A percentile compares a stretch with the other conserved stretches of the same genome.
phyloP scores from a whole-genome alignment of 306 rosid species.

The cucumber (Cucumis sativus) region DNA sequence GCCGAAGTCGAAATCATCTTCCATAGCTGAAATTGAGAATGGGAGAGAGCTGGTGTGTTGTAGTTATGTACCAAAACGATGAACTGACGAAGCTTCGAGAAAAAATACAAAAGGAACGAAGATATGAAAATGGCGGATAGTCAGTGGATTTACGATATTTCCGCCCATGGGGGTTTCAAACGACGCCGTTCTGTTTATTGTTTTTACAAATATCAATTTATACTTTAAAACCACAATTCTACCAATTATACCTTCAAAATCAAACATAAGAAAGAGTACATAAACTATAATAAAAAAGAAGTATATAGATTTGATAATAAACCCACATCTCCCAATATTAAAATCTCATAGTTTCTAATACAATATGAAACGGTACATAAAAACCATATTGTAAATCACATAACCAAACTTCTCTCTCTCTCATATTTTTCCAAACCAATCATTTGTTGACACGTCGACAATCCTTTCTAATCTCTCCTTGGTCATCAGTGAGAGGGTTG shows the following conservation, averaged over 20 bases:
- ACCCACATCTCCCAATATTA: no score
- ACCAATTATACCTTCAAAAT: not conserved
- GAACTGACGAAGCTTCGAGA: constrained; percentile 8
- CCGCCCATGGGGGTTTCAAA: not conserved
- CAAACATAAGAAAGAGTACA: not conserved
- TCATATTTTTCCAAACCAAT: not conserved
- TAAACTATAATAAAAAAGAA: no score
- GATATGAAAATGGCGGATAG: not conserved
- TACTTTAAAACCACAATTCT: no score
- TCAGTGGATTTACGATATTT: not conserved
- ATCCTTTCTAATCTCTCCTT: constrained; percentile 73
- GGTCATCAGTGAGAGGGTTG: constrained; percentile 35
- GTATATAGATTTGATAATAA: no score
- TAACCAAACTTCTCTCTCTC: not conserved
- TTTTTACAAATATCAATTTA: no score
- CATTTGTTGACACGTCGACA: constrained; percentile 41
- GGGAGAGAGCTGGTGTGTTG: not conserved
- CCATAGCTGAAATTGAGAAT: constrained; percentile 26
- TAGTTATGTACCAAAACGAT: not conserved
- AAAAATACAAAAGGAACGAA: not conserved
- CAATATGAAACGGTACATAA: not conserved
- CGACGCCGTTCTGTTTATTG: not conserved
- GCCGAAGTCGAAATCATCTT: constrained; percentile 25
- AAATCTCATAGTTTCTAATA: not conserved
- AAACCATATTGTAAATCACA: not conserved